Base-by-base conservation (phyloP, 106 monocot species). In the Dendrobium nobile region DNA sequence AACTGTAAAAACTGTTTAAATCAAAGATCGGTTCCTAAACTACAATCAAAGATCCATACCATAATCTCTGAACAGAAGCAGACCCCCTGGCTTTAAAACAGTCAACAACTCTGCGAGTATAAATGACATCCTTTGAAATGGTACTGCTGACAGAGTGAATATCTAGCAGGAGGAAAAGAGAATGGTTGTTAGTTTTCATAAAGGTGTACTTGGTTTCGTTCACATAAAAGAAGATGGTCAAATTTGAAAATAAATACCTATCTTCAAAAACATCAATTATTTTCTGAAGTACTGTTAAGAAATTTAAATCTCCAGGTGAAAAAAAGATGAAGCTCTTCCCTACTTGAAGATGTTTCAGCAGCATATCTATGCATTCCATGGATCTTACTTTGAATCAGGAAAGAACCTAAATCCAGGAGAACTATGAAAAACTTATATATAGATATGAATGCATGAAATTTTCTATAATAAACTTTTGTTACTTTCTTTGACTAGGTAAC, bases 51-150 rank as follows among this genome's bases (percentile, higher is more conserved):
- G n/a, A 75, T 20, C 18, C 41, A 80, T 89, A 95, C 98, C 98
- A 85, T 98, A 92, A 81, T 98, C 98, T 73, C 98, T 86, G 85
- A 98, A 98, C 33, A 98, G 86, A 72, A 98, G 88, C n/a, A 98
- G 78, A 45, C 89, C 73, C 19, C 94, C 98, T 41, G 94, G 94
- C 65, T 91, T 98, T 68, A 98, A 79, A 72, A 91, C 84, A 82
- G 94, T 88, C 59, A 84, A 17, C 80, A 94, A 98, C 67, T 89
- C 82, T 33, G 82, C 54, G 81, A 95, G 75, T 22, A 90, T 85
- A 79, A 79, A 81, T 65, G 85, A 47, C 94, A 98, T 98, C 27
- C 84, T 89, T 40, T 83, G 78, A 75, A 88, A 86, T 56, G 90
- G 87, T 77, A 92, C 77, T 75, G 98, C 92, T 78, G 98, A 95